phyloP scores from a whole-genome alignment of 495 filamentous ascomycete species.

The Penicillium herquei region DNA sequence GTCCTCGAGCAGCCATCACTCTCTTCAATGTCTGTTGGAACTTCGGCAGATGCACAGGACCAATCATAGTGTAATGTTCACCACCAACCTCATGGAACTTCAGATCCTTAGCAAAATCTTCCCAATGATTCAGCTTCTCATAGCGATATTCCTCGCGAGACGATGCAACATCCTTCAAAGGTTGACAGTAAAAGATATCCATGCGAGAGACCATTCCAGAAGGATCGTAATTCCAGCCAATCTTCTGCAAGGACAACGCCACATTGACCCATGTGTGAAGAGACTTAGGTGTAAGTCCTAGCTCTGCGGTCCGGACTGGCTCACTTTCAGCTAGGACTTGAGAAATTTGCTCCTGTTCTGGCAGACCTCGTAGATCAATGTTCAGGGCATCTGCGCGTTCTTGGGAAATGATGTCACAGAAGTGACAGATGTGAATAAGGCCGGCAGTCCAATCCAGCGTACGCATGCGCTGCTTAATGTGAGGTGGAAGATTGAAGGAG shows the following conservation, averaged over 20 bases:
- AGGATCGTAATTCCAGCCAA: background rate
- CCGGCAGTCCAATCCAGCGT: slow-evolving; percentile 44
- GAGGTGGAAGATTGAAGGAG: slow-evolving; percentile 44
- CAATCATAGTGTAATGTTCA: background rate
- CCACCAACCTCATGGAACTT: background rate
- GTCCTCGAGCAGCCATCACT: background rate
- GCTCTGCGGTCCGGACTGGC: background rate
- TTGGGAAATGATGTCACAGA: slow-evolving; percentile 47
- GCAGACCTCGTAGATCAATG: background rate
- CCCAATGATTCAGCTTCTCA: background rate
- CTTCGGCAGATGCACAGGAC: background rate
- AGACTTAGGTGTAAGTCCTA: background rate
- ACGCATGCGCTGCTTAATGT: slow-evolving; percentile 53
- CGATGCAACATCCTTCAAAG: background rate
- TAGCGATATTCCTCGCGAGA: background rate
- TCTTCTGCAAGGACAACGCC: background rate
- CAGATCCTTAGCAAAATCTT: background rate
- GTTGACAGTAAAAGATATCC: background rate
- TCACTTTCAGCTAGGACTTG: background rate
- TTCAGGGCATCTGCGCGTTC: slow-evolving; percentile 11
- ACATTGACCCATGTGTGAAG: background rate
- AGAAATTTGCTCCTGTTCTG: background rate
- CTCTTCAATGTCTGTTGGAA: background rate
- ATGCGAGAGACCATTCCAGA: background rate
- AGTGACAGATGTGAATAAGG: slow-evolving; percentile 48